Evolutionary conservation across 257 asterid genomes (phyloP).

Genomic region (Solanum etuberosum): DNA sequence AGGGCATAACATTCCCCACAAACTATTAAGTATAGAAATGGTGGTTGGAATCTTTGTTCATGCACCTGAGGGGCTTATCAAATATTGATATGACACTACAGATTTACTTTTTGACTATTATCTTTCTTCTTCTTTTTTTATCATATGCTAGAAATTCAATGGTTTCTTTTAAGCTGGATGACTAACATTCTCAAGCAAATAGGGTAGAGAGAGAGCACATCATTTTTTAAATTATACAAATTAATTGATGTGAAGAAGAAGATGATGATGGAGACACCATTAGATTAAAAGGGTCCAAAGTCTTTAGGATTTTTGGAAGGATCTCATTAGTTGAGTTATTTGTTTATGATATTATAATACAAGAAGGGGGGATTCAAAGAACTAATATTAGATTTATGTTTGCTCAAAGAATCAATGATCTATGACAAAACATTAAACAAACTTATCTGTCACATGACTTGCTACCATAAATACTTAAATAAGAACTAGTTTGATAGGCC

Average conservation of each 20-base stretch:
- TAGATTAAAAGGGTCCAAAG: not conserved
- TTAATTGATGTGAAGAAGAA: not conserved
- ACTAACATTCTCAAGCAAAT: not conserved
- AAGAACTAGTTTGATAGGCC: not conserved
- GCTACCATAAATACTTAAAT: not conserved
- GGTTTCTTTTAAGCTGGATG: not conserved
- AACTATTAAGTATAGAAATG: not conserved
- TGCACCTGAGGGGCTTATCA: slow-evolving; percentile 11
- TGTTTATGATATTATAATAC: not conserved
- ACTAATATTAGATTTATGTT: not conserved
- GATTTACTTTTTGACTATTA: not conserved
- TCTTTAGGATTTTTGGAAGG: not conserved
- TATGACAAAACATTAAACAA: not conserved
- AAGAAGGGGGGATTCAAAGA: not conserved
- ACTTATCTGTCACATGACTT: not conserved
- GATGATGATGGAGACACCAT: not conserved
- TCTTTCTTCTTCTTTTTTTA: not conserved
- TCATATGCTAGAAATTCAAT: too few species aligned
- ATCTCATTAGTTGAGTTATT: not conserved
- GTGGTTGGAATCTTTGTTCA: slow-evolving; percentile 22
- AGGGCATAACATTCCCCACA: slow-evolving; percentile 29
- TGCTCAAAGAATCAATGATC: not conserved
- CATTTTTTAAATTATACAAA: not conserved
- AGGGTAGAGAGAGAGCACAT: not conserved
- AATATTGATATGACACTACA: not conserved